A percentile compares a stretch with the other conserved stretches of the same genome.
These are phyloP conservation scores for Penicillium lagena DNA, from an alignment of 495 filamentous ascomycete genomes.

Conservation along the genomic window DNA sequence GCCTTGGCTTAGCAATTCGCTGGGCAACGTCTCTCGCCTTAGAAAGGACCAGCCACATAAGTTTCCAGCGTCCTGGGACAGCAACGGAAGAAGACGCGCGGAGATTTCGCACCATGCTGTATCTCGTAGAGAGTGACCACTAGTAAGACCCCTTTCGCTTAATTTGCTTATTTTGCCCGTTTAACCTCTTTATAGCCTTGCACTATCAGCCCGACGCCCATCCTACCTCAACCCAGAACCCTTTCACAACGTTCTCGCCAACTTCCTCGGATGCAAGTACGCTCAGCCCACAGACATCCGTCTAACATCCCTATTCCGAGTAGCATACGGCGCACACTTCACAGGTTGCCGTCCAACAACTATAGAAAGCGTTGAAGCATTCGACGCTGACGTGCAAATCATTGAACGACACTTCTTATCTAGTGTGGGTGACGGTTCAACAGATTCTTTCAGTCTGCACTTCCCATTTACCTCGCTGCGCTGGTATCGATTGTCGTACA, in stretches of 20 bases:
- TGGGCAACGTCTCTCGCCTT: conserved; percentile 1
- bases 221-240: conserved; percentile 1
- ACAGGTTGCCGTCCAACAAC: conserved; percentile 18
- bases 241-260: not conserved
- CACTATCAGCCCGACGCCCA: conserved; percentile 1
- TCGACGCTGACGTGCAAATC: conserved; percentile 50
- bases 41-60: no score
- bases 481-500: conserved; percentile 1
- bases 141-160: no score
- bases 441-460: not conserved
- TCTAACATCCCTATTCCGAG: not conserved
- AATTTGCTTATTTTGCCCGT: no score
- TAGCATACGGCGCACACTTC: not conserved
- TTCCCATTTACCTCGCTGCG: conserved; percentile 1
- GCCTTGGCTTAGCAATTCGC: not conserved
- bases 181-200: no score
- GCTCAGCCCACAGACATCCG: not conserved
- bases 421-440: not conserved
- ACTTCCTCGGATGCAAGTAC: not conserved
- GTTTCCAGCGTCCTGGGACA: not conserved
- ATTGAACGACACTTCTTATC: not conserved
- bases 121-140: conserved; percentile 2
- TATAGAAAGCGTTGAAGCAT: conserved; percentile 96
- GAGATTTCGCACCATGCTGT: conserved; percentile 2
- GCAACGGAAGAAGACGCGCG: not conserved